Evolutionary conservation across 2,329 filamentous ascomycete genomes (phyloP), one percentile per base, ranked within the genome.

Genomic region (Dactylellina drechsleri): DNA sequence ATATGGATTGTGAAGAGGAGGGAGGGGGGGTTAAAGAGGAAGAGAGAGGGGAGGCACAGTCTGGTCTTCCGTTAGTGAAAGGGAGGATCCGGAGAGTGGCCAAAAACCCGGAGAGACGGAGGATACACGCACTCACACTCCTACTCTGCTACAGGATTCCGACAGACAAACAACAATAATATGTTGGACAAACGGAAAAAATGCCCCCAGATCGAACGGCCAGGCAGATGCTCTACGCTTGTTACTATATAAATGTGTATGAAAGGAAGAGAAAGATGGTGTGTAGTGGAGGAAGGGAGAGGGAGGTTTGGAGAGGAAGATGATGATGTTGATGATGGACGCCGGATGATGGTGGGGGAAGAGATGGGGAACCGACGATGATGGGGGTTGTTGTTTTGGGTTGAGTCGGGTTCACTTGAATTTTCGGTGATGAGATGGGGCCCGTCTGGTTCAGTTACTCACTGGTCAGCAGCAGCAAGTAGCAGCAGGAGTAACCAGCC

Each of bases 61-160:
- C 57, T 59, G 52, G 52, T 61, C 62, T 67, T 75, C 71, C 71
- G 71, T 68, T 40, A 64, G 58, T 52, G 16, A 53, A 53, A 68
- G 71, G 71, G 64, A 67, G 45, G 54, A 59, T 66, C 64, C 58
- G 64, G 52, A 52, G 50, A 23, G 64, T 64, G 64, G 64, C 71
- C 71, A 75, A 62, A 59, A 64, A 58, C 59, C 58, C 71, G 71
- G 71, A 75, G 64, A 59, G 67, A 75, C 52, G 66, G 66, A 67
- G 47, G 61, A 73, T 47, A 52, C 40, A 45, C 31, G 31, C 31
- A 36, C 31, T 36, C 12, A 23, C 15, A 23, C n/a, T 23, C n/a
- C 47, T 52, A 50, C 62, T 54, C 23, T 23, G 23, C 23, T 64
- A 75, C 43, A 64, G 28, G 58, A 64, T 40, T 53, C 68, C 68